Percentiles rank a stretch among this genome's conserved stretches.
Conservation (phyloP, 306 rosid genomes). For the Betula pendula region DNA sequence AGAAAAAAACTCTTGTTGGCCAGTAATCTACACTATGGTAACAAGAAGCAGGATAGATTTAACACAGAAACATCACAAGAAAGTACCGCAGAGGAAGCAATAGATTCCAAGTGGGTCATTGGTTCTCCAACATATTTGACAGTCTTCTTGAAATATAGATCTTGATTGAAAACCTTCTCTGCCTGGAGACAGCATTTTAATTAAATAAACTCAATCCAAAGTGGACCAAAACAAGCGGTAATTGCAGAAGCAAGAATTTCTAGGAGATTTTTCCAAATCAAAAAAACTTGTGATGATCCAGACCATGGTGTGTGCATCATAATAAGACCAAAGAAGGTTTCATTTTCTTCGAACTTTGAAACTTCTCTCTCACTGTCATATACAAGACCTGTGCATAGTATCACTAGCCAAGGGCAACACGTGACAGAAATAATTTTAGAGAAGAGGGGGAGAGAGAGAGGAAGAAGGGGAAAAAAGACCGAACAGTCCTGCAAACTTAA, state of each 20-base stretch:
- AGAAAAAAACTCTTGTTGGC: neutral
- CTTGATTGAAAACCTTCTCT: slow-evolving; percentile 98
- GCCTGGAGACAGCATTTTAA: slow-evolving; percentile 51
- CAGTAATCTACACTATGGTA: neutral
- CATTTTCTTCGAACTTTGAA: neutral
- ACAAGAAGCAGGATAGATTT: neutral
- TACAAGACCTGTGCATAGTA: neutral
- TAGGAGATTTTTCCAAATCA: neutral
- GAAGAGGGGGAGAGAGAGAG: neutral
- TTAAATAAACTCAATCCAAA: neutral
- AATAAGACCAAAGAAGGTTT: neutral
- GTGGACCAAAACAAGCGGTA: too few relatives aligned
- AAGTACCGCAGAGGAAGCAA: slow-evolving; percentile 94
- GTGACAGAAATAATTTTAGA: neutral
- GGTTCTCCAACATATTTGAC: slow-evolving; percentile 96
- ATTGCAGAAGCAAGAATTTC: neutral
- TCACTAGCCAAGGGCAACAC: neutral
- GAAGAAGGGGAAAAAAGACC: neutral
- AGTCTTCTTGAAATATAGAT: slow-evolving; percentile 84
- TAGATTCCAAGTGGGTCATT: slow-evolving; percentile 96
- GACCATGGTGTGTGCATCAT: neutral
- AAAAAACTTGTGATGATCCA: neutral
- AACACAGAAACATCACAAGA: slow-evolving; percentile 5
- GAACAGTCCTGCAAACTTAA: neutral
- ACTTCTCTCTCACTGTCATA: neutral